A percentile compares a stretch with the other conserved stretches of the same genome.
Evolutionary conservation across 1,284 basidiomycete species (phyloP).

Genomic region (Mycosarcoma maydis): DNA sequence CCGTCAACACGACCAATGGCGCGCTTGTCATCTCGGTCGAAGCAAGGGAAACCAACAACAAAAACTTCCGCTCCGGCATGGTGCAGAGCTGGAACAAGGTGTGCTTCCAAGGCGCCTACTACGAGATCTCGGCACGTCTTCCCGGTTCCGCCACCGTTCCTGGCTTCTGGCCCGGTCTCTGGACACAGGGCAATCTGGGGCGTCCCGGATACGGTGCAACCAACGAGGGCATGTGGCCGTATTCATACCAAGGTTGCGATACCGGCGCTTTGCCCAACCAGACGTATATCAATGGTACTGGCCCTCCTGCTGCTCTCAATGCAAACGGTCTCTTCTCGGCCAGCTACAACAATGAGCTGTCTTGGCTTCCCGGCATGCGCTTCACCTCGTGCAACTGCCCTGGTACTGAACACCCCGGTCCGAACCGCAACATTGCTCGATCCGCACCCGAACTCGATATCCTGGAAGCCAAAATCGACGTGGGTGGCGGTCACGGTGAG

Average conservation of each 20-base stretch:
- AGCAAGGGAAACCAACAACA: conserved; percentile 54
- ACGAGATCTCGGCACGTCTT: conserved; percentile 51
- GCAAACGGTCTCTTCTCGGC: conserved; percentile 38
- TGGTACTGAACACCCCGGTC: conserved; percentile 61
- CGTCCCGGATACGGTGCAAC: conserved; percentile 65
- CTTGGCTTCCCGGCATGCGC: conserved; percentile 62
- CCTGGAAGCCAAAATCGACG: conserved; percentile 71
- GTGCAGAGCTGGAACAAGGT: conserved; percentile 66
- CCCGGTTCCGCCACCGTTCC: conserved; percentile 28
- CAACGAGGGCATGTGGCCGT: conserved; percentile 67
- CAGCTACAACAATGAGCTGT: conserved; percentile 46
- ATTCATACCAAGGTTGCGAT: conserved; percentile 67
- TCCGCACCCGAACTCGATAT: conserved; percentile 67
- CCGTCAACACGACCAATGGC: conserved; percentile 54
- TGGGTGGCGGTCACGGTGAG: conserved; percentile 44
- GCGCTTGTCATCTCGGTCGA: conserved; percentile 57
- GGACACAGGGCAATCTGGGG: conserved; percentile 63
- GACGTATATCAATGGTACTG: conserved; percentile 49
- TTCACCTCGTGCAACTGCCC: conserved; percentile 61
- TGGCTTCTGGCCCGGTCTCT: conserved; percentile 68
- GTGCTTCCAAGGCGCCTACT: conserved; percentile 66
- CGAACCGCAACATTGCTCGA: conserved; percentile 55
- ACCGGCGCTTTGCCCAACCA: conserved; percentile 63
- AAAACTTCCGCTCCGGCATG: conserved; percentile 65
- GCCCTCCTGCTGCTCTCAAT: conserved; percentile 46